Evolutionary conservation across 306 rosid species (phyloP).

Genomic region (Castanea mollissima): DNA sequence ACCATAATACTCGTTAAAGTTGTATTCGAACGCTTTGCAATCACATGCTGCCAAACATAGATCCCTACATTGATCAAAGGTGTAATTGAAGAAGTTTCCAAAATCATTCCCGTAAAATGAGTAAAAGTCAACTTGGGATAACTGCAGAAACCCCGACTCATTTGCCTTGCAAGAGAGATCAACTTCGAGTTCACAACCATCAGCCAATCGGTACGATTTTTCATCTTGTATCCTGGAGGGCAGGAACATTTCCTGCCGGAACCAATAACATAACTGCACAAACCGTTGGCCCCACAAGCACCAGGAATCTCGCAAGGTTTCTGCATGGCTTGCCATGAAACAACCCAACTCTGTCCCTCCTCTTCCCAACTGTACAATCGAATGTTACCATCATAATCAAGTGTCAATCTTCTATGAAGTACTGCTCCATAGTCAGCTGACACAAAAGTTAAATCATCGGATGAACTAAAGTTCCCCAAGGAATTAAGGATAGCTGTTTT

Average conservation of each 20-base stretch:
- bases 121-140: slow-evolving; percentile 10
- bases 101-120: slow-evolving; percentile 29
- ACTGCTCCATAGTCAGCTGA: slow-evolving; percentile 29
- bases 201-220: slow-evolving; percentile 22
- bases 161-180: slow-evolving; percentile 1
- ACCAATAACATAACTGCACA: slow-evolving; percentile 8
- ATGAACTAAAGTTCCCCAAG: slow-evolving; percentile 10
- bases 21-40: slow-evolving; percentile 27
- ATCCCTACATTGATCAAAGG: slow-evolving; percentile 9
- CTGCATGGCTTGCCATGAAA: slow-evolving; percentile 28
- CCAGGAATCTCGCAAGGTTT: slow-evolving; percentile 25
- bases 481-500: slow-evolving; percentile 7
- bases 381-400: slow-evolving; percentile 37
- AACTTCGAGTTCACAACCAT: slow-evolving; percentile 44
- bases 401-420: slow-evolving; percentile 21
- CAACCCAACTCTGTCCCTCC: slow-evolving; percentile 11
- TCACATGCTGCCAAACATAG: slow-evolving; percentile 20
- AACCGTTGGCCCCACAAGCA: slow-evolving; percentile 33
- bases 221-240: slow-evolving; percentile 24
- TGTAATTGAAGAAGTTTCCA: not conserved
- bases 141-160: slow-evolving; percentile 17
- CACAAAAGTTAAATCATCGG: slow-evolving; percentile 3
- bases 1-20: not conserved
- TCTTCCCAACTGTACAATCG: slow-evolving; percentile 25
- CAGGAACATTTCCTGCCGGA: slow-evolving; percentile 30